Conservation (phyloP, 129 eudicot species). For the Escallonia herrerae region DNA sequence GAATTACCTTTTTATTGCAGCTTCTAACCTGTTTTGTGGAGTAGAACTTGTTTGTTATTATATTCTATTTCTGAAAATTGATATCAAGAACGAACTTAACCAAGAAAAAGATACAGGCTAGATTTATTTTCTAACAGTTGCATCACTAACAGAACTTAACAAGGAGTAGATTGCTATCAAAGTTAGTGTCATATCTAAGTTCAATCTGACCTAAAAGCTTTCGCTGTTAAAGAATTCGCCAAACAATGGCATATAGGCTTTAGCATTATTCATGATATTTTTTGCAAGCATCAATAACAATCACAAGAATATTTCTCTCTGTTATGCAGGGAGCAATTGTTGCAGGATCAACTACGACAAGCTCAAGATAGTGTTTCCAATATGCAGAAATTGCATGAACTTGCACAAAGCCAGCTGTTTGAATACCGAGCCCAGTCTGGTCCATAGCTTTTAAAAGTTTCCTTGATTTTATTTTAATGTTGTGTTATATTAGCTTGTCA, state of each 20-base stretch:
- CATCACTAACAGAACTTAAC: not conserved
- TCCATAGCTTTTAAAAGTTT: constrained; percentile 14
- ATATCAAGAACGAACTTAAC: too few species aligned
- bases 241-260: too few species aligned
- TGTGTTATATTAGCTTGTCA: not conserved
- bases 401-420: constrained; percentile 97
- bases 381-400: constrained; percentile 91
- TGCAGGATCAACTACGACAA: constrained; percentile 95
- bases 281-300: constrained; percentile 3
- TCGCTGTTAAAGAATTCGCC: too few species aligned
- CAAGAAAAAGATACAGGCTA: too few species aligned
- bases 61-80: too few species aligned
- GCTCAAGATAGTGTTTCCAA: constrained; percentile 94
- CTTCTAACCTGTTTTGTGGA: not conserved
- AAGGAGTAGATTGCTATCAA: not conserved
- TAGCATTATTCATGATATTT: too few species aligned
- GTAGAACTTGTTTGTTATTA: too few species aligned
- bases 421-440: constrained; percentile 97
- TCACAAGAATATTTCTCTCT: constrained; percentile 5
- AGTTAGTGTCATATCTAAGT: too few species aligned
- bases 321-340: constrained; percentile 73
- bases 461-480: not conserved
- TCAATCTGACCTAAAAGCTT: too few species aligned
- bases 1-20: constrained; percentile 4
- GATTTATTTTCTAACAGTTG: too few species aligned